phyloP scores from a whole-genome alignment of 2,329 filamentous ascomycete genomes.

The Furcasterigmium sp. region DNA sequence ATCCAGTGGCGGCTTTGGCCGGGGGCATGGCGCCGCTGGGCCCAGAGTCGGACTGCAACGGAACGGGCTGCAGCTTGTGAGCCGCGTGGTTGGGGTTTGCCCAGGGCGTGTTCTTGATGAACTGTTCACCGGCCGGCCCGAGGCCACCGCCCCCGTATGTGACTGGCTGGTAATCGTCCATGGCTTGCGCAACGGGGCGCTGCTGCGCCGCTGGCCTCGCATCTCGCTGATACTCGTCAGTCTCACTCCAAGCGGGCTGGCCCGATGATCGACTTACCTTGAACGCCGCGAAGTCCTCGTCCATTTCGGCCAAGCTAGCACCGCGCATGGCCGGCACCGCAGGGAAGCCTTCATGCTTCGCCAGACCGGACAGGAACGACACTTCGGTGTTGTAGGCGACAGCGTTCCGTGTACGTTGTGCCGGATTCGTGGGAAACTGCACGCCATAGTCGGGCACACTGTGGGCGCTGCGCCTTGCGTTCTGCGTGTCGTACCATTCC shows the following conservation, averaged over 20 bases:
- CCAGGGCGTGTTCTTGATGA: conserved; percentile 86
- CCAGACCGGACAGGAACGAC: conserved; percentile 81
- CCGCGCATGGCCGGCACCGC: conserved; percentile 81
- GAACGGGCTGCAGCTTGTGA: conserved; percentile 45
- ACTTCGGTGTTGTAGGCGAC: conserved; percentile 94
- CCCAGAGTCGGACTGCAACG: conserved; percentile 13
- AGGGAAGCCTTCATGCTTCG: conserved; percentile 94
- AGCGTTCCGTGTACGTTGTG: conserved; percentile 77
- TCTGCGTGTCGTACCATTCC: conserved; percentile 89
- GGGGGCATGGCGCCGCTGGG: conserved; percentile 9
- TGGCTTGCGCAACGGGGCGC: conserved; percentile 32
- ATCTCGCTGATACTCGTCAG: conserved; percentile 6
- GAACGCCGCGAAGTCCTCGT: conserved; percentile 86
- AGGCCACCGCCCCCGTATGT: conserved; percentile 39
- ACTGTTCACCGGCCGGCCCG: conserved; percentile 74
- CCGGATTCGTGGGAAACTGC: conserved; percentile 70
- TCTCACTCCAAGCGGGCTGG: background rate
- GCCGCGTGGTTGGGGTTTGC: conserved; percentile 80
- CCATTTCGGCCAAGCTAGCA: conserved; percentile 67
- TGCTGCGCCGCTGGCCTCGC: conserved; percentile 16
- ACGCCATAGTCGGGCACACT: conserved; percentile 78
- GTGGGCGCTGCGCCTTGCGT: conserved; percentile 76
- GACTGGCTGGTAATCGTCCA: conserved; percentile 43
- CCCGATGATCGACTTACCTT: conserved; percentile 47
- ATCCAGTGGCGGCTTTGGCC: conserved; percentile 5